phyloP scores from a whole-genome alignment of 768 basidiomycete species.

The Hericium coralloides region DNA sequence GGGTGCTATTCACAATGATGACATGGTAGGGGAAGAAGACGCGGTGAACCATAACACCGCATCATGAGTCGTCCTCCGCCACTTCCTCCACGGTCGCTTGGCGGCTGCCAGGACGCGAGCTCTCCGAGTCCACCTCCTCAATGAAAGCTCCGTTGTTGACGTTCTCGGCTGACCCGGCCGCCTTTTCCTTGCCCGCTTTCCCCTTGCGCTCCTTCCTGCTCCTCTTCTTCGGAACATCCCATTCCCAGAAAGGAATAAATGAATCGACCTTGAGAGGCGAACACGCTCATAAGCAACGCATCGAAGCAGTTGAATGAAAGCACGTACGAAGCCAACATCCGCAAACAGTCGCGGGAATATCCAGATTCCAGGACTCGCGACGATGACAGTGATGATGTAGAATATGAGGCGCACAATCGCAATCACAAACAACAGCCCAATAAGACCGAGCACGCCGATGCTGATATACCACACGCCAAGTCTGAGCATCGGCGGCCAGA shows the following conservation, averaged over 20 bases:
- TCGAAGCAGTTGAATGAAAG: background rate
- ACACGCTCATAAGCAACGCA: background rate
- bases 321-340: slow-evolving; percentile 94
- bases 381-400: slow-evolving; percentile 86
- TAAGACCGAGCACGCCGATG: slow-evolving; percentile 77
- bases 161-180: slow-evolving; percentile 26
- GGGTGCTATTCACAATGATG: background rate
- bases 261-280: slow-evolving; percentile 71
- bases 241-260: slow-evolving; percentile 95
- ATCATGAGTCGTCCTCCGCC: slow-evolving; percentile 21
- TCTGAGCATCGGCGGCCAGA: slow-evolving; percentile 92
- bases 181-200: slow-evolving; percentile 37
- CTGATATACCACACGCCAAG: slow-evolving; percentile 95
- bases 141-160: slow-evolving; percentile 30
- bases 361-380: slow-evolving; percentile 90
- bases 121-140: slow-evolving; percentile 29
- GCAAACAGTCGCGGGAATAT: slow-evolving; percentile 98
- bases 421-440: slow-evolving; percentile 85
- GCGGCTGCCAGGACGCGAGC: slow-evolving; percentile 25
- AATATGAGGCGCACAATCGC: slow-evolving; percentile 88
- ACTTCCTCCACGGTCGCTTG: slow-evolving; percentile 24
- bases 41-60: background rate
- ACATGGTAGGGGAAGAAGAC: background rate
- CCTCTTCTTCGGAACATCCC: slow-evolving; percentile 75
- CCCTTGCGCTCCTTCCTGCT: slow-evolving; percentile 58